A percentile compares a stretch with the other conserved stretches of the same genome.
phyloP scores from a whole-genome alignment of 108 stramenopile genomes.

The Hondaea fermentalgiana region DNA sequence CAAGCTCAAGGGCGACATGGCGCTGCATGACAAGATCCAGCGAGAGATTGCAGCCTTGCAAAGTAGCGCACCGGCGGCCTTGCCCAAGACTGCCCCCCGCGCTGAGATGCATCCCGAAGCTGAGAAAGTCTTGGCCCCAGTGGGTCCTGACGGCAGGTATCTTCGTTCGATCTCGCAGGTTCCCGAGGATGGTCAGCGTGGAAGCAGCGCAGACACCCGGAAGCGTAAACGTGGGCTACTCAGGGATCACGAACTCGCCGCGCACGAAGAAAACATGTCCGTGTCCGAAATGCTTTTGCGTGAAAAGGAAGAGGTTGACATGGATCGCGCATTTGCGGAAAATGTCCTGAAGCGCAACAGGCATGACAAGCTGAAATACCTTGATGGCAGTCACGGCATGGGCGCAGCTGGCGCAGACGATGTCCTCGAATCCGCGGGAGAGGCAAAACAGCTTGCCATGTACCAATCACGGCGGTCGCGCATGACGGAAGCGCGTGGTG shows the following conservation, averaged over 20 bases:
- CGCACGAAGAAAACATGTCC: not conserved
- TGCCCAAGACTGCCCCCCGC: not conserved
- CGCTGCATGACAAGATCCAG: not conserved
- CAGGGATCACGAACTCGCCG: not conserved
- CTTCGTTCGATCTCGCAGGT: not conserved
- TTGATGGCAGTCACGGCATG: not conserved
- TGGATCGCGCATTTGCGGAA: not conserved
- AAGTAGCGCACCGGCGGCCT: not conserved
- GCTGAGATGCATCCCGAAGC: not conserved
- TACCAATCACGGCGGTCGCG: not conserved
- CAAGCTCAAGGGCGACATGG: not conserved
- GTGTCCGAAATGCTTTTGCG: not conserved
- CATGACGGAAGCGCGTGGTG: not conserved
- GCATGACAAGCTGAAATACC: not conserved
- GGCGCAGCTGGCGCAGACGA: not conserved
- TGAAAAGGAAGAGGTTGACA: not conserved
- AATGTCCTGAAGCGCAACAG: not conserved
- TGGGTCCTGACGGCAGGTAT: not conserved
- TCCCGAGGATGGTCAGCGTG: not conserved
- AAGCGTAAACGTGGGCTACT: not conserved
- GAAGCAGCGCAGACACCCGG: not conserved
- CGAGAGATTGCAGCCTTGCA: not conserved
- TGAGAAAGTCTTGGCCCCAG: not conserved
- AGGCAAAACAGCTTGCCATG: not conserved
- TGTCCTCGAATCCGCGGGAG: not conserved